phyloP scores from a whole-genome alignment of 768 basidiomycete genomes.

The Termitomyces sp. region DNA sequence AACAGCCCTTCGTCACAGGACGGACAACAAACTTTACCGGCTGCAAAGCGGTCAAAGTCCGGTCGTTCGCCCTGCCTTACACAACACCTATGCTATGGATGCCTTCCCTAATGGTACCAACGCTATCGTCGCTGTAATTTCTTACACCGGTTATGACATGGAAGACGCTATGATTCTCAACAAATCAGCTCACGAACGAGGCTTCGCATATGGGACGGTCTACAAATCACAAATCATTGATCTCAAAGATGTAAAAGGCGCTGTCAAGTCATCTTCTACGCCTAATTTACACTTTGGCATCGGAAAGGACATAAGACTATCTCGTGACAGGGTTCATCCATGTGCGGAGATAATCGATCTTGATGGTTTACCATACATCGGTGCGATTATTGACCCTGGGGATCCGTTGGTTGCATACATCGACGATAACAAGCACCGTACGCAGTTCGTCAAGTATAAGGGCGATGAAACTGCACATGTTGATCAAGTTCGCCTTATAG shows the following conservation, averaged over 20 bases:
- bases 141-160: slow-evolving; percentile 99
- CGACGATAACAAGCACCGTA: slow-evolving; percentile 80
- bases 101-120: slow-evolving; percentile 98
- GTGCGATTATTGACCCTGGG: slow-evolving; percentile 64
- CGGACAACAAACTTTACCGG: slow-evolving; percentile 97
- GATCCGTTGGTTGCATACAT: slow-evolving; percentile 84
- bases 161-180: slow-evolving; percentile 99
- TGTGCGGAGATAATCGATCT: slow-evolving; percentile 56
- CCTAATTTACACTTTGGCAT: slow-evolving; percentile 89
- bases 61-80: slow-evolving; percentile 85
- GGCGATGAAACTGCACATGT: slow-evolving; percentile 90
- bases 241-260: slow-evolving; percentile 74
- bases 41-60: slow-evolving; percentile 95
- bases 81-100: slow-evolving; percentile 97
- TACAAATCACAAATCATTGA: slow-evolving; percentile 95
- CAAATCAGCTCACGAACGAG: slow-evolving; percentile 97
- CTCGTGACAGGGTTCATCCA: slow-evolving; percentile 41
- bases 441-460: slow-evolving; percentile 91
- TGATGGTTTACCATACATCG: slow-evolving; percentile 86
- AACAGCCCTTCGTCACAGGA: slow-evolving; percentile 85
- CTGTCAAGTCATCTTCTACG: slow-evolving; percentile 49
- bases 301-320: slow-evolving; percentile 63
- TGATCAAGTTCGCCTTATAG: slow-evolving; percentile 88
- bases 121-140: slow-evolving; percentile 98
- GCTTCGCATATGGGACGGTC: slow-evolving; percentile 94